phyloP scores from a whole-genome alignment of 2,329 filamentous ascomycete species.

The Endothia cerciana region DNA sequence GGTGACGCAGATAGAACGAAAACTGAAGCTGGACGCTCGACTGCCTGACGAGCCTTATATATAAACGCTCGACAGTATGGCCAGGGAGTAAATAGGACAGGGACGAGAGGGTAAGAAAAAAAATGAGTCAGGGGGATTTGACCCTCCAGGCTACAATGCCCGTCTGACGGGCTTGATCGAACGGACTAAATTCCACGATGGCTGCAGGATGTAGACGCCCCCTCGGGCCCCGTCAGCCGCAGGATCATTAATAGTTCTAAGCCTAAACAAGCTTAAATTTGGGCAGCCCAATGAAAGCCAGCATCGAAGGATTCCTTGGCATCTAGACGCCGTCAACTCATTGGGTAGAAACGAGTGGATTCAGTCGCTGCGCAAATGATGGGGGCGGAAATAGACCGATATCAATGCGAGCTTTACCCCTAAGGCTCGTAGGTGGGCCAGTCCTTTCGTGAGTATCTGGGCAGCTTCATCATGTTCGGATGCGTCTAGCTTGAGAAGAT shows the following conservation, averaged over 20 bases:
- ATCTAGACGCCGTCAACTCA: not conserved
- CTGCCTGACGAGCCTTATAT: not conserved
- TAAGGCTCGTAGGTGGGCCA: too few species aligned
- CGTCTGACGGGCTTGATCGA: not conserved
- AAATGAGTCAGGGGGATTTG: not conserved
- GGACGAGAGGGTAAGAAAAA: not conserved
- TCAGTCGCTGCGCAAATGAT: not conserved
- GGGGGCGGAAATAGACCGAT: not conserved
- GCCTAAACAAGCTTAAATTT: conserved; percentile 10
- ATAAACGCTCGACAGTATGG: not conserved
- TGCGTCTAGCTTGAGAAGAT: too few species aligned
- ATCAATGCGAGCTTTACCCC: not conserved
- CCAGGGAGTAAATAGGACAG: not conserved
- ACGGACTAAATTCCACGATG: not conserved
- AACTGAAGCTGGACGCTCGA: not conserved
- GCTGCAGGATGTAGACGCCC: not conserved
- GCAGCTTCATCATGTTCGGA: too few species aligned
- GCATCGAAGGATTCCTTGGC: conserved; percentile 12
- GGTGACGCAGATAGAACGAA: not conserved
- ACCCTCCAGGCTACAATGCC: not conserved
- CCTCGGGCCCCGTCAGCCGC: not conserved
- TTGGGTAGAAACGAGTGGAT: not conserved
- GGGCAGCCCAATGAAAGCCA: not conserved
- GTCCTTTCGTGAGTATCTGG: too few species aligned
- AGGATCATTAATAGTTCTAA: conserved; percentile 5